Base-by-base conservation (phyloP, 768 basidiomycete genomes). In the Lactifluus subvellereus region DNA sequence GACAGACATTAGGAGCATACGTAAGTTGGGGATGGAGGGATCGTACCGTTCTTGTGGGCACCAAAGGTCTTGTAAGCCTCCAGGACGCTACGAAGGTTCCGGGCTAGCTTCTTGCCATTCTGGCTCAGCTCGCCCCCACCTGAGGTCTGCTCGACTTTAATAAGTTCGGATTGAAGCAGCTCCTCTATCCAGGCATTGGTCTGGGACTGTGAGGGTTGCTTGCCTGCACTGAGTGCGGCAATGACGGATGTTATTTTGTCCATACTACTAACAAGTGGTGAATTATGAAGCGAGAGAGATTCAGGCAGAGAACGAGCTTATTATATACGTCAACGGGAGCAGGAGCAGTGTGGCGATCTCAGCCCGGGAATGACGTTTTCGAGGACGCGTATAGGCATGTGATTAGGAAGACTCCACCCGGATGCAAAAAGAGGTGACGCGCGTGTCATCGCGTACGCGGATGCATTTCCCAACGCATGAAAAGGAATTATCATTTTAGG, bases 151-250 rank as follows among this genome's bases (percentile, higher is more conserved):
- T 84, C 77, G 27, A 78, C 72, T 45, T 78, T 76, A 8, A 82
- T 72, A 61, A 86, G 74, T 10, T 79, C 75, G 40, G 81, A 76
- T 13, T 77, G 69, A 45, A 83, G 81, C 51, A 83, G 68, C 77
- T 79, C 84, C 69, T 87, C 82, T 66, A 87, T 78, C 69, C 80
- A 77, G 0, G 70, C 69, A 63, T 78, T 77, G 43, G 82, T 66
- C 69, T 90, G 88, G 33, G 79, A 72, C 11, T 87, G 84, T 1
- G 78, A 78, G 18, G 88, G 88, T 4, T 88, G 75, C 70, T 90
- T 90, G 22, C 86, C 86, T 18, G 87, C 86, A 65, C 84, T 80
- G 68, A 89, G 73, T 8, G 88, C 88, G 52, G 85, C 88, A 60
- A 86, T 70, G 30, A 88, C 68, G 42, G 84, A 84, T 18, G 85